Conservation (phyloP, 805 yeast genomes). For the Cyberlindnera euphorbiiphila region DNA sequence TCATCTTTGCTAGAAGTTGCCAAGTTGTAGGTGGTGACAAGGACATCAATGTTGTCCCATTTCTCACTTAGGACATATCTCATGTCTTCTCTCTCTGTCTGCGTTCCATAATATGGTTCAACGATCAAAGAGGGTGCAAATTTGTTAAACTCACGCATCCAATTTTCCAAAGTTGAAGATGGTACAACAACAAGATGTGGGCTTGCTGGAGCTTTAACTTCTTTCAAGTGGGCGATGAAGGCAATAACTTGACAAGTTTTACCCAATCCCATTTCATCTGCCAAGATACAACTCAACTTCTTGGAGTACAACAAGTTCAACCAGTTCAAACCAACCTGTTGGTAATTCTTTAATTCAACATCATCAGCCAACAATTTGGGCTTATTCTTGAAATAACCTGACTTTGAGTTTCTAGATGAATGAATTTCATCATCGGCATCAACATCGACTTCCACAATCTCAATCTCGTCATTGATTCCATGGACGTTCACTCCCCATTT, state of each 20-base stretch:
- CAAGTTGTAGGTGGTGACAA: conserved; percentile 90
- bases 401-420: no score
- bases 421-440: no score
- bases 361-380: conserved; percentile 65
- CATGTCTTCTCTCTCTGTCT: conserved; percentile 77
- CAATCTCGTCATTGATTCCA: conserved; percentile 61
- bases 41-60: conserved; percentile 66
- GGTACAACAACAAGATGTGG: conserved; percentile 96
- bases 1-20: conserved; percentile 88
- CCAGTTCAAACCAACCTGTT: conserved; percentile 98
- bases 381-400: conserved; percentile 57
- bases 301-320: conserved; percentile 71
- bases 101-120: conserved; percentile 92
- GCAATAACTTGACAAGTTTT: conserved; percentile 96
- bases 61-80: conserved; percentile 60
- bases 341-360: conserved; percentile 77
- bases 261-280: conserved; percentile 99
- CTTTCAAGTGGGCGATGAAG: conserved; percentile 80
- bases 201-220: conserved; percentile 50
- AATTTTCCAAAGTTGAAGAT: conserved; percentile 92
- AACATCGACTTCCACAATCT: conserved; percentile 49
- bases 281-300: conserved; percentile 84
- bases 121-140: conserved; percentile 81
- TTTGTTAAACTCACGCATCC: conserved; percentile 91
- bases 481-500: conserved; percentile 86